Percentiles rank a stretch among this genome's conserved stretches.
phyloP scores from a whole-genome alignment of 179 eudicot species.

The Sideroxylon spinosum region DNA sequence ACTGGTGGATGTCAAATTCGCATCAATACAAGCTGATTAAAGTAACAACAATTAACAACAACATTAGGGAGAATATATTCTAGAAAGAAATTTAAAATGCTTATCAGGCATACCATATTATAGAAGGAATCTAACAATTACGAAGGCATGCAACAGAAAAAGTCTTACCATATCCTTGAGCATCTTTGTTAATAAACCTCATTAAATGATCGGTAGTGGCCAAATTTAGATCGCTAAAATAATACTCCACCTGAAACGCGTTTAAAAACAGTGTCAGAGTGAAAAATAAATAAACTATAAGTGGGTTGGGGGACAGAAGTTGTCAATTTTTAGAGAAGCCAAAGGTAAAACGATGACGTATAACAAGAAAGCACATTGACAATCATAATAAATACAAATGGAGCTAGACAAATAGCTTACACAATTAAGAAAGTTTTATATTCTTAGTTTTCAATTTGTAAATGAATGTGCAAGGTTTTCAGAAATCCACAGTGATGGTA shows the following conservation, averaged over 20 bases:
- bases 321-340: neutral
- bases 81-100: neutral
- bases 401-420: neutral
- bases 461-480: too few relatives aligned
- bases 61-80: neutral
- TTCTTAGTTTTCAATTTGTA: too few relatives aligned
- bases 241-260: slow-evolving; percentile 81
- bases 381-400: neutral
- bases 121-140: neutral
- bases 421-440: neutral
- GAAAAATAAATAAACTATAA: neutral
- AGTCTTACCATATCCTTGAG: slow-evolving; percentile 81
- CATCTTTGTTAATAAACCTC: slow-evolving; percentile 77
- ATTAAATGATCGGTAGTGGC: slow-evolving; percentile 95
- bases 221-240: slow-evolving; percentile 94
- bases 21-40: neutral
- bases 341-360: neutral
- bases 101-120: neutral
- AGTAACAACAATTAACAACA: neutral
- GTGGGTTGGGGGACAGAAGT: neutral
- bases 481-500: neutral
- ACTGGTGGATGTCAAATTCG: neutral
- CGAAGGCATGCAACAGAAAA: slow-evolving; percentile 10
- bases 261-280: slow-evolving; percentile 4
- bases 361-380: neutral